Conservation (phyloP, 2,329 filamentous ascomycete genomes). For the Fusarium sp. region DNA sequence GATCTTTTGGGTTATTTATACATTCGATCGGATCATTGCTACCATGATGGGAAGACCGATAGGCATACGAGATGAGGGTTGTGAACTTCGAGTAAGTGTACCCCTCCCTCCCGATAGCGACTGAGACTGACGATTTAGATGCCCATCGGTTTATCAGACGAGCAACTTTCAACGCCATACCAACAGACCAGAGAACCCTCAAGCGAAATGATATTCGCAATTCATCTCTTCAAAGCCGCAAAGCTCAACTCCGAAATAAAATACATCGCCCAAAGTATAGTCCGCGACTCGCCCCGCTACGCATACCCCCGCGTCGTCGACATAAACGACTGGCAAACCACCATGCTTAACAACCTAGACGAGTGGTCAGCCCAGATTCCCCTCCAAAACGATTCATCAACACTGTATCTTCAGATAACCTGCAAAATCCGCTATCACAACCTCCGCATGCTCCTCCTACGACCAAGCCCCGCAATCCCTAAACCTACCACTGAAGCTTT, state of each 20-base stretch:
- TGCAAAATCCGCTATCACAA: constrained; percentile 61
- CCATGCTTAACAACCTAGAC: constrained; percentile 54
- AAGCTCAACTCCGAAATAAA: constrained; percentile 68
- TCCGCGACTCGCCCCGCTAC: constrained; percentile 59
- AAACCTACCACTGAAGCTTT: constrained; percentile 57
- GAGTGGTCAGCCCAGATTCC: constrained; percentile 56
- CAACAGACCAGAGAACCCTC: not conserved
- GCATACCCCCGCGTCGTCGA: constrained; percentile 60
- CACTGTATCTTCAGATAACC: constrained; percentile 45
- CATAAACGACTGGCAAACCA: constrained; percentile 59
- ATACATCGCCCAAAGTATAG: constrained; percentile 65
- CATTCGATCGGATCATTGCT: constrained; percentile 61
- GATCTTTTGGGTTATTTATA: constrained; percentile 66
- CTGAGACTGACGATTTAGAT: constrained; percentile 43
- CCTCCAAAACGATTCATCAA: constrained; percentile 11
- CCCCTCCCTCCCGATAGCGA: too few relatives aligned
- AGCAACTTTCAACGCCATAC: constrained; percentile 10
- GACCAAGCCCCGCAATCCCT: constrained; percentile 64
- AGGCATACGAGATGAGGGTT: constrained; percentile 65
- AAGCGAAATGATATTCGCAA: constrained; percentile 53
- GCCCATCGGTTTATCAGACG: constrained; percentile 44
- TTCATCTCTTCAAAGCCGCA: constrained; percentile 61
- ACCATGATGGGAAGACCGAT: constrained; percentile 69
- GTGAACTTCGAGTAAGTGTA: constrained; percentile 59
- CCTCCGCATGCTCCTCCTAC: constrained; percentile 60